Evolutionary conservation across 2,329 filamentous ascomycete species (phyloP).

Genomic region (Cadophora sp.): DNA sequence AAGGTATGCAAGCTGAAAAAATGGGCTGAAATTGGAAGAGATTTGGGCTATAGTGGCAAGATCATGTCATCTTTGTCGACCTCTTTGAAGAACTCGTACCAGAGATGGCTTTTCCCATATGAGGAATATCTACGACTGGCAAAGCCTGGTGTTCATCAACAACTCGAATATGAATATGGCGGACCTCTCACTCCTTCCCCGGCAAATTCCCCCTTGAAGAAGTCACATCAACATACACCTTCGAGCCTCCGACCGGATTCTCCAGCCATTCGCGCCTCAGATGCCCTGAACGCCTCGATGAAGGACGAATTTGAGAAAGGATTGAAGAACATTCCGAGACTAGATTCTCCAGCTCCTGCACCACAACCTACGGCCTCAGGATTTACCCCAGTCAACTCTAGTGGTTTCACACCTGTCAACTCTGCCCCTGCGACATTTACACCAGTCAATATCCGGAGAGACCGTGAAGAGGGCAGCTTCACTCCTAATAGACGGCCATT

Average conservation of each 20-base stretch:
- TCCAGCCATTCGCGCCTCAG: conserved; percentile 65
- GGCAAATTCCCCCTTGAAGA: conserved; percentile 75
- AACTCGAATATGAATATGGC: conserved; percentile 90
- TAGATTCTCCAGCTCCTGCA: conserved; percentile 40
- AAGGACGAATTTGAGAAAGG: conserved; percentile 47
- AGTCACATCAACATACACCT: conserved; percentile 65
- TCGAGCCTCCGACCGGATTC: conserved; percentile 68
- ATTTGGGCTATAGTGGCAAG: conserved; percentile 97
- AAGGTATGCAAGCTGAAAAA: conserved; percentile 98
- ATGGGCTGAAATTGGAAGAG: conserved; percentile 97
- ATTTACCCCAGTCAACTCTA: conserved; percentile 52
- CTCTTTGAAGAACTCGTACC: conserved; percentile 97
- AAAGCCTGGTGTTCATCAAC: conserved; percentile 96
- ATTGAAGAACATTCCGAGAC: conserved; percentile 46
- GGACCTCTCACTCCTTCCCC: conserved; percentile 86
- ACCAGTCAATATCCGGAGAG: conserved; percentile 53
- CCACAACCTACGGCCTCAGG: conserved; percentile 41
- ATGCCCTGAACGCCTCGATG: conserved; percentile 61
- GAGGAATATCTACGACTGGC: conserved; percentile 91
- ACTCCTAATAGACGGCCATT: conserved; percentile 57
- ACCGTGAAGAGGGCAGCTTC: conserved; percentile 59
- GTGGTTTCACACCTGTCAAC: conserved; percentile 72
- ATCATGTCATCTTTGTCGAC: conserved; percentile 99
- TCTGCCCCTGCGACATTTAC: conserved; percentile 59
- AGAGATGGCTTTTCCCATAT: conserved; percentile 95